Conservation (phyloP, 2,329 filamentous ascomycete species). For the Neoascochyta sp. region DNA sequence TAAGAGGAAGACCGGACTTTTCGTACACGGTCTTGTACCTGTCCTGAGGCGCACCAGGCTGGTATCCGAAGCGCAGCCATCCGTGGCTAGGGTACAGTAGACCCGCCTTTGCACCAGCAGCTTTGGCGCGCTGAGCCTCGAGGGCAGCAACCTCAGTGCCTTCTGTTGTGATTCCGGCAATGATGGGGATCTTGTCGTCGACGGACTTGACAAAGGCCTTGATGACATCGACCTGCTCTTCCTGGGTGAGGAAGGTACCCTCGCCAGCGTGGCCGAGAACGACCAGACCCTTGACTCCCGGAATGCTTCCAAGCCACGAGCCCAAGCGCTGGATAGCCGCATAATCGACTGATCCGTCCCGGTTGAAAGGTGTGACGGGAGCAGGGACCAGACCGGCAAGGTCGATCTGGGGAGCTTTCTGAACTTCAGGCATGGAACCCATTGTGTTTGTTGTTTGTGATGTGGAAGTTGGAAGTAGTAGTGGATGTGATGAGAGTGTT, state of each 20-base stretch:
- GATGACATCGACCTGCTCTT: constrained; percentile 51
- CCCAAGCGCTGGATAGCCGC: constrained; percentile 52
- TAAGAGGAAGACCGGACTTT: constrained; percentile 49
- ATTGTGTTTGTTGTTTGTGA: constrained; percentile 10
- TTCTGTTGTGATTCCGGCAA: constrained; percentile 53
- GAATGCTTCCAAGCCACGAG: constrained; percentile 52
- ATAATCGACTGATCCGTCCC: constrained; percentile 49
- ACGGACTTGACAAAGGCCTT: constrained; percentile 53
- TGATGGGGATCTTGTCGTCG: constrained; percentile 50
- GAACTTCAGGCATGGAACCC: constrained; percentile 24
- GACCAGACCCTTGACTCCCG: constrained; percentile 52
- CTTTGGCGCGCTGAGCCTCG: constrained; percentile 51
- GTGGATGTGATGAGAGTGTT: constrained; percentile 2
- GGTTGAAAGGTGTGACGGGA: constrained; percentile 52
- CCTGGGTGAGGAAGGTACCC: constrained; percentile 51
- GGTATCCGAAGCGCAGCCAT: constrained; percentile 56
- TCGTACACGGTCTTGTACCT: constrained; percentile 52
- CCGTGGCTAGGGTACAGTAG: constrained; percentile 53
- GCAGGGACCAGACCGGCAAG: constrained; percentile 51
- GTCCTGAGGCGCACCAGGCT: constrained; percentile 52
- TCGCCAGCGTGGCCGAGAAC: constrained; percentile 55
- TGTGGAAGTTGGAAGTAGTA: background rate
- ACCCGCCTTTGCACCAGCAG: constrained; percentile 50
- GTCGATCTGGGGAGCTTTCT: constrained; percentile 37
- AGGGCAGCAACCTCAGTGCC: constrained; percentile 53